phyloP scores from a whole-genome alignment of 2,329 filamentous ascomycete species.

The Juglanconis oblonga region DNA sequence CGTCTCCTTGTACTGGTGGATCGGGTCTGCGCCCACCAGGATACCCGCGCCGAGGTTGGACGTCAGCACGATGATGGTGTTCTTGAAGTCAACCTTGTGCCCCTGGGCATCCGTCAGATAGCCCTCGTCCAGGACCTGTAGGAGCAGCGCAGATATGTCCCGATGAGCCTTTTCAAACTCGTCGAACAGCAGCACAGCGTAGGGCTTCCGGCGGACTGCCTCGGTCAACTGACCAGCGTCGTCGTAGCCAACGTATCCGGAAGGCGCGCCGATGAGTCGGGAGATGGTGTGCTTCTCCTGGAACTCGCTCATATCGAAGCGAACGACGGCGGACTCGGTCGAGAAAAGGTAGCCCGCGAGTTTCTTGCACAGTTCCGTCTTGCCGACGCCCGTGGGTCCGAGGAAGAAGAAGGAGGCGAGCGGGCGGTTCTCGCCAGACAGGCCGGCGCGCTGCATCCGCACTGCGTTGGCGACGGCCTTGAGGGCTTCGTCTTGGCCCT shows the following conservation, averaged over 20 bases:
- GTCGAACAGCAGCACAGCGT: slow-evolving; percentile 91
- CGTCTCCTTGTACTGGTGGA: slow-evolving; percentile 62
- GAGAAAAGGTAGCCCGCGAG: slow-evolving; percentile 91
- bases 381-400: slow-evolving; percentile 92
- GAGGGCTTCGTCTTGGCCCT: slow-evolving; percentile 91
- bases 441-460: slow-evolving; percentile 85
- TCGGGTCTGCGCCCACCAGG: slow-evolving; percentile 70
- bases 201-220: slow-evolving; percentile 90
- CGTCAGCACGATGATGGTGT: slow-evolving; percentile 93
- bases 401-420: slow-evolving; percentile 97
- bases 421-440: slow-evolving; percentile 88
- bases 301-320: slow-evolving; percentile 98
- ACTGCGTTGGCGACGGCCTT: slow-evolving; percentile 90
- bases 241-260: slow-evolving; percentile 94
- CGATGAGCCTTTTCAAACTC: slow-evolving; percentile 98
- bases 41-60: slow-evolving; percentile 94
- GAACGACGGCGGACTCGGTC: slow-evolving; percentile 82
- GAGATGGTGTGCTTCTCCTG: slow-evolving; percentile 97
- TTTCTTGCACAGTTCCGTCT: slow-evolving; percentile 96
- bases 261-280: slow-evolving; percentile 85
- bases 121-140: slow-evolving; percentile 94
- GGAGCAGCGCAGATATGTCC: slow-evolving; percentile 85
- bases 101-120: slow-evolving; percentile 94
- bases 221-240: slow-evolving; percentile 96
- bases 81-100: slow-evolving; percentile 94